Percentiles rank a stretch among this genome's conserved stretches.
Conservation (phyloP, 2,329 filamentous ascomycete species). For the Dothiorella sarmentorum region DNA sequence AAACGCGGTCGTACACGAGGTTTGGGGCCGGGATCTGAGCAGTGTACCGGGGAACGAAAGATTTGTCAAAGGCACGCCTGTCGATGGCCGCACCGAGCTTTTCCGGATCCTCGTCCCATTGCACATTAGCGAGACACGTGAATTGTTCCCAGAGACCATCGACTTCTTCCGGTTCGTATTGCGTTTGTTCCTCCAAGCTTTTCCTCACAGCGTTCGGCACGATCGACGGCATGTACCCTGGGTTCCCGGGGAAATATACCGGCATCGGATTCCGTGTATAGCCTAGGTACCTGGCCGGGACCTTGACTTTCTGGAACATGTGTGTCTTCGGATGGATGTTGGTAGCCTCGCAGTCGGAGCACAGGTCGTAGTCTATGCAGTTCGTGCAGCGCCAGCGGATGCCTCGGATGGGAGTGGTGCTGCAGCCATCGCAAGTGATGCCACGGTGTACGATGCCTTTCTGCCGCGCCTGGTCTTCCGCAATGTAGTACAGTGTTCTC, state of each 20-base stretch:
- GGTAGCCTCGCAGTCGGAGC: slow-evolving; percentile 82
- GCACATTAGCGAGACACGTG: slow-evolving; percentile 83
- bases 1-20: slow-evolving; percentile 93
- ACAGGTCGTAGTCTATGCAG: slow-evolving; percentile 93
- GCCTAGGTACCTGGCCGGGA: slow-evolving; percentile 81
- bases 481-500: slow-evolving; percentile 83
- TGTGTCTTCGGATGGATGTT: slow-evolving; percentile 82
- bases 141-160: slow-evolving; percentile 97
- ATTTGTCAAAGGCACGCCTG: slow-evolving; percentile 86
- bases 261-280: slow-evolving; percentile 73
- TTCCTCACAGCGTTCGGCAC: slow-evolving; percentile 67
- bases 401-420: slow-evolving; percentile 82
- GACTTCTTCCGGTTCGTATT: slow-evolving; percentile 75
- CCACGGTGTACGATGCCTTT: slow-evolving; percentile 91
- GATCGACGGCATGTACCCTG: slow-evolving; percentile 63
- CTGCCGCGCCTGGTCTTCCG: slow-evolving; percentile 83
- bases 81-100: slow-evolving; percentile 81
- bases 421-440: slow-evolving; percentile 87
- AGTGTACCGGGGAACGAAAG: slow-evolving; percentile 82
- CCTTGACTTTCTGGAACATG: slow-evolving; percentile 92
- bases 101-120: slow-evolving; percentile 78
- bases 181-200: slow-evolving; percentile 48
- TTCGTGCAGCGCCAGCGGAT: slow-evolving; percentile 93
- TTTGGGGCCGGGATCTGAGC: slow-evolving; percentile 75
- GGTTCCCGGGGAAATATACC: slow-evolving; percentile 85